Evolutionary conservation across 495 filamentous ascomycete genomes (phyloP), one percentile per base, ranked within the genome.

Genomic region (Lichina pygmaea): DNA sequence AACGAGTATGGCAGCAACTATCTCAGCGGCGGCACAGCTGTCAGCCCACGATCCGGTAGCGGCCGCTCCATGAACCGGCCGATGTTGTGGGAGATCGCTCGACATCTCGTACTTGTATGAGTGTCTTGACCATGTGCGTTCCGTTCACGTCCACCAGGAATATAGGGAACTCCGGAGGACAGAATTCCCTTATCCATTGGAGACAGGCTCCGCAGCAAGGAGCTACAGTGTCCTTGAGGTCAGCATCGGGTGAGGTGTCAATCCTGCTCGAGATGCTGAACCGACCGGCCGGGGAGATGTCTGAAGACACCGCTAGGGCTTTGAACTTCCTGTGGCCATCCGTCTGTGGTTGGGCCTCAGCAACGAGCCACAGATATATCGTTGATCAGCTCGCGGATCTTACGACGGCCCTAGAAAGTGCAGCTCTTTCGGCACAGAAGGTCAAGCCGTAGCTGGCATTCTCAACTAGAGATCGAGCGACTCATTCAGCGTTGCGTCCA

Each of bases 381-480:
- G 4, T 4, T 24, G 24, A 4, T 1, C 24, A 24, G 24, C 24
- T 24, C 24, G 24, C 4, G 24, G 24, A 24, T 2, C 44, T 12
- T 52, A 78, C 68, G 43, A 93, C 67, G n/a, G 89, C 89, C 45
- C 71, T 81, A 4, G 70, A 78, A 50, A 94, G 61, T 3, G 86
- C 81, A 10, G 81, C 78, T 34, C 86, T 65, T 68, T 95, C 89
- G 13, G 89, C 89, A 57, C 89, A 97, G 0, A 79, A 86, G 0
- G 81, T 80, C 16, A 94, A 85, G 6, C 86, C 85, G 55, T 92
- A 95, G 24, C 77, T 67, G 2, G 81, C 89, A 58, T 95, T 95
- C 62, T 97, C 89, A 31, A 97, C 74, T 58, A 24, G 24, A 24
- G 24, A 24, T 24, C 24, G 24, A 24, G 24, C 24, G 24, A 24